Conservation (phyloP, 306 rosid species). For the Astragalus membranaceus region DNA sequence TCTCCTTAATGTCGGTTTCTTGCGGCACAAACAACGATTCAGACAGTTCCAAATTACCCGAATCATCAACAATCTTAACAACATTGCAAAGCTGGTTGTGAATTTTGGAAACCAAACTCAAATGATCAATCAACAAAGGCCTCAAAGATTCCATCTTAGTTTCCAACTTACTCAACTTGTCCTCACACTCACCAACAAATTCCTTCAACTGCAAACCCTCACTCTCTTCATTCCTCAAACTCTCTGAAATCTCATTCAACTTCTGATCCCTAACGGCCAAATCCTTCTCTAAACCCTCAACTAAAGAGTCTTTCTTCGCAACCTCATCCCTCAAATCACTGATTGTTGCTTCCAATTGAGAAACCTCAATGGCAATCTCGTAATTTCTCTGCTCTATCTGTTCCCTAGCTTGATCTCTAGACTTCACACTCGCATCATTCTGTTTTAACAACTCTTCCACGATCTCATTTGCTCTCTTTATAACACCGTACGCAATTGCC, state of each 20-base stretch:
- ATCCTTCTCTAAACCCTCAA: conserved; percentile 65
- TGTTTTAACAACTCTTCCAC: conserved; percentile 82
- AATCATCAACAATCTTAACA: conserved; percentile 54
- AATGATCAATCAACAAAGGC: conserved; percentile 73
- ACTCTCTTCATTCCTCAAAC: conserved; percentile 42
- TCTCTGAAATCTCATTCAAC: conserved; percentile 42
- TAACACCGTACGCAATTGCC: conserved; percentile 69
- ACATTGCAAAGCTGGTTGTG: conserved; percentile 67
- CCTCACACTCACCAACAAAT: conserved; percentile 55
- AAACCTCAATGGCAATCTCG: conserved; percentile 94
- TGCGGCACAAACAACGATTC: conserved; percentile 86
- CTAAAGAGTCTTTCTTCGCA: conserved; percentile 31
- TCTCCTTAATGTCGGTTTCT: conserved; percentile 85
- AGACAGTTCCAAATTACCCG: conserved; percentile 46
- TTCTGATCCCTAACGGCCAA: conserved; percentile 52
- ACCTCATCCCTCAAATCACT: conserved; percentile 84
- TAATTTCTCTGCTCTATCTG: conserved; percentile 91
- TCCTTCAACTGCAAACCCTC: conserved; percentile 60
- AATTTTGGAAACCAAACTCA: conserved; percentile 65
- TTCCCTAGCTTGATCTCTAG: conserved; percentile 81
- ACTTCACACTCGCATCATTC: conserved; percentile 59
- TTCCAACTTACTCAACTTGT: conserved; percentile 48
- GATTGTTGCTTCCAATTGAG: conserved; percentile 88
- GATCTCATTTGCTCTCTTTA: conserved; percentile 87
- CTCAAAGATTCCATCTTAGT: conserved; percentile 50